Base-by-base conservation (phyloP, 2,329 filamentous ascomycete species). In the Mariannaea sp. region DNA sequence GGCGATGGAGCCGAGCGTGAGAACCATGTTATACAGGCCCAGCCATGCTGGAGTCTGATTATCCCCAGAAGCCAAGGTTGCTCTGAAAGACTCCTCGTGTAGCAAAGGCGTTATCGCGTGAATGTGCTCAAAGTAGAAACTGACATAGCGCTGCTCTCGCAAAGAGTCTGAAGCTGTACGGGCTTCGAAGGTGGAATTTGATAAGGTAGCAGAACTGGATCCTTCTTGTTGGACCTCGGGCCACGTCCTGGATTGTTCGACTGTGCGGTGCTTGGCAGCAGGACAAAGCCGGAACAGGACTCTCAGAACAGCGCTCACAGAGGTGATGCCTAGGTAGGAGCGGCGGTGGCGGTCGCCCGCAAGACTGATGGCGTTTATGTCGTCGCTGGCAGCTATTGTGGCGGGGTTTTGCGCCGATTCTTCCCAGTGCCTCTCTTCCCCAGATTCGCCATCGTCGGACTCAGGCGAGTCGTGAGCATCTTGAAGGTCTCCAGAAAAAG, bases 301-400 rank as follows among this genome's bases (percentile, higher is more conserved):
- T 58, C 84, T 78, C 26, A 86, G 73, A 5, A 81, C 81, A 4
- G 84, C 83, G 53, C 82, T 83, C 57, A 86, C 81, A 3, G 83
- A 86, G 0, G 83, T 85, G n/a, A 85, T 81, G 6, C 84, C 83
- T 5, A 86, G 73, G 60, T 86, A 87, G 4, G 83, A 85, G 4
- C 80, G 78, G 2, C 81, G 76, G 24, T 79, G 77, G 50, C 80
- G 76, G 16, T 83, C 76, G 7, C 77, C 77, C 75, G 84, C 42
- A 79, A 73, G 46, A 8, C 64, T 61, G n/a, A 70, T 59, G 22
- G 65, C 68, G 42, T 70, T 70, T 53, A 70, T 68, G 29, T 71
- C 68, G 59, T 70, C 68, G 24, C 60, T 62, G n/a, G 65, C 63
- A 16, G 48, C 36, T 7, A 65, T 52, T 12, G 57, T 56, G 1